Conservation (phyloP, 2,329 filamentous ascomycete species). For the Colletotrichum graminicola region DNA sequence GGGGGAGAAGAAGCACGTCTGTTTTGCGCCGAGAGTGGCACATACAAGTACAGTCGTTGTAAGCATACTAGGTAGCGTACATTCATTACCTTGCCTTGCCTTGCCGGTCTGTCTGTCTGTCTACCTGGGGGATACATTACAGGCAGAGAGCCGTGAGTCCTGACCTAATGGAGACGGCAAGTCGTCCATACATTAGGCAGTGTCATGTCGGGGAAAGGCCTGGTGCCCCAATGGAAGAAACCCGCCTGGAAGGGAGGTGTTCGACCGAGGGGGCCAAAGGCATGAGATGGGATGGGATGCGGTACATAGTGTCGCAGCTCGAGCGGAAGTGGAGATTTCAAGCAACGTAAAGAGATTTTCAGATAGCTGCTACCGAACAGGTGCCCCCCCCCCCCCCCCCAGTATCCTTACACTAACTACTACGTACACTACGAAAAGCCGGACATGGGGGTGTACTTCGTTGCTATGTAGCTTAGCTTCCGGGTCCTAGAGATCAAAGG, state of each 20-base stretch:
- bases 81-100: too few relatives aligned
- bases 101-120: background rate
- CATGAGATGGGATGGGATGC: slow-evolving; percentile 12
- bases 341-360: slow-evolving; percentile 2
- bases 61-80: too few relatives aligned
- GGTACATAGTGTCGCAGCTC: slow-evolving; percentile 24
- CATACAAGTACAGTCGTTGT: background rate
- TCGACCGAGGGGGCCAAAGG: slow-evolving; percentile 13
- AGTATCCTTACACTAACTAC: too few relatives aligned
- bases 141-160: background rate
- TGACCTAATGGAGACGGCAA: background rate
- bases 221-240: background rate
- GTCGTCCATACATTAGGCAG: background rate
- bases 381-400: too few relatives aligned
- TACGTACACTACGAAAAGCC: background rate
- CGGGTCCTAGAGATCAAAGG: background rate
- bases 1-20: slow-evolving; percentile 25
- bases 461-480: background rate
- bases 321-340: slow-evolving; percentile 21
- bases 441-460: background rate
- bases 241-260: background rate
- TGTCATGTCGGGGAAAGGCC: background rate
- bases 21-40: slow-evolving; percentile 24
- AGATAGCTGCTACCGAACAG: slow-evolving; percentile 11
- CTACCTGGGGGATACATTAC: too few relatives aligned